phyloP scores from a whole-genome alignment of 495 filamentous ascomycete species.

The Bryoglossum gracile region DNA sequence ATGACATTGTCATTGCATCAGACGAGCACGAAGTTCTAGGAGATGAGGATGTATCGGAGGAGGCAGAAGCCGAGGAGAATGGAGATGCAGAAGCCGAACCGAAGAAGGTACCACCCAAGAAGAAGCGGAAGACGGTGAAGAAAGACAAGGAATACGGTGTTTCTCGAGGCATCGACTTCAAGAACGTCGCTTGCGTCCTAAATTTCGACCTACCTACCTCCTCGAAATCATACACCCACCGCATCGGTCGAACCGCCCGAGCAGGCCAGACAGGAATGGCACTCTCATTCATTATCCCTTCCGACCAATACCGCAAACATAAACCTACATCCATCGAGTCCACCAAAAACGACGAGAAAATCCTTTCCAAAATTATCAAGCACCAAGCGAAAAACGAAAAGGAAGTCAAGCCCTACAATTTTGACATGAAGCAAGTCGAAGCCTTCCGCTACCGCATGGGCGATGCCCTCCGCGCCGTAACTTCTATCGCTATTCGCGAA shows the following conservation, averaged over 20 bases:
- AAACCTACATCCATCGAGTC: conserved; percentile 70
- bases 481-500: conserved; percentile 76
- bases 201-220: conserved; percentile 92
- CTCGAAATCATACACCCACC: conserved; percentile 90
- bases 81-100: conserved; percentile 14
- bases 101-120: conserved; percentile 36
- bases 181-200: conserved; percentile 85
- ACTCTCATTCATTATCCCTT: conserved; percentile 85
- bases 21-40: conserved; percentile 87
- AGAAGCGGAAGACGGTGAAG: conserved; percentile 53
- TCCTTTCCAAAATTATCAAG: conserved; percentile 64
- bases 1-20: conserved; percentile 94
- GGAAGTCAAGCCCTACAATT: conserved; percentile 79
- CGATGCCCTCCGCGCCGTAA: conserved; percentile 78
- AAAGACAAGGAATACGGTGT: conserved; percentile 84
- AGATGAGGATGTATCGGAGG: conserved; percentile 38
- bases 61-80: conserved; percentile 12
- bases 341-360: conserved; percentile 73
- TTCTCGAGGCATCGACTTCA: conserved; percentile 93
- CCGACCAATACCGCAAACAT: conserved; percentile 75
- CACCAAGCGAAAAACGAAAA: conserved; percentile 66
- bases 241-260: conserved; percentile 87
- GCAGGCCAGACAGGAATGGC: conserved; percentile 89
- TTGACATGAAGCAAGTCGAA: conserved; percentile 90
- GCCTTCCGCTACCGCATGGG: conserved; percentile 92